Percentiles rank a stretch among this genome's conserved stretches.
phyloP scores from a whole-genome alignment of 495 filamentous ascomycete genomes.

The Penicillium manginii region DNA sequence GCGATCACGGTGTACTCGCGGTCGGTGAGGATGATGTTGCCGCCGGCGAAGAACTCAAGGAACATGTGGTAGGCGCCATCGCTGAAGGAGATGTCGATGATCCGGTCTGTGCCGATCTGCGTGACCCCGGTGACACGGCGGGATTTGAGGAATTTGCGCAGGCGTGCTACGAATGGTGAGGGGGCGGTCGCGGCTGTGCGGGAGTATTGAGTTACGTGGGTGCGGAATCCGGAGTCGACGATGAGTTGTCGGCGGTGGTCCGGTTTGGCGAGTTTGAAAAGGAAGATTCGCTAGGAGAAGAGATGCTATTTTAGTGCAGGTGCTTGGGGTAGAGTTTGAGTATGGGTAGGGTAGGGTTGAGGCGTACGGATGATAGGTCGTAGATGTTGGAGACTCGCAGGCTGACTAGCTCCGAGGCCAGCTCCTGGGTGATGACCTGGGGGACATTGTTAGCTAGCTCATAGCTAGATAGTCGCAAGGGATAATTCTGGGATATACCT shows the following conservation, averaged over 20 bases:
- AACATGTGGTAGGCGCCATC: conserved; percentile 87
- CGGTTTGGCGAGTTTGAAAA: conserved; percentile 89
- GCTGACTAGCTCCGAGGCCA: conserved; percentile 70
- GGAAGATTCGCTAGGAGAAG: conserved; percentile 76
- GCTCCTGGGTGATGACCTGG: conserved; percentile 91
- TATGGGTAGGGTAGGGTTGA: background rate
- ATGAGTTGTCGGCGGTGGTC: conserved; percentile 84
- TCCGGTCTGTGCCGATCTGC: conserved; percentile 90
- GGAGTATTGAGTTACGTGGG: conserved; percentile 87
- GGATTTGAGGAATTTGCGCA: conserved; percentile 88
- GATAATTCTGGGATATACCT: conserved; percentile 49
- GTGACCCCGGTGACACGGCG: conserved; percentile 77
- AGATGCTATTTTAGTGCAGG: background rate
- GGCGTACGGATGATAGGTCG: conserved; percentile 81
- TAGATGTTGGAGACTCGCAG: conserved; percentile 92
- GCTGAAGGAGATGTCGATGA: conserved; percentile 90
- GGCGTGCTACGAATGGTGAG: conserved; percentile 76
- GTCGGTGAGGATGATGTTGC: conserved; percentile 92
- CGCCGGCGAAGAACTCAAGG: conserved; percentile 94
- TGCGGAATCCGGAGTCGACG: conserved; percentile 94
- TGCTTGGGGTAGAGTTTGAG: background rate
- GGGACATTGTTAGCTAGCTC: conserved; percentile 2
- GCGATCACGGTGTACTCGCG: conserved; percentile 75
- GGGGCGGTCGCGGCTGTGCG: conserved; percentile 82
- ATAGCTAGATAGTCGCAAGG: background rate